These are phyloP conservation scores for Penicillium brevicompactum DNA, from an alignment of 2,329 filamentous ascomycete genomes.

Conservation along the genomic window DNA sequence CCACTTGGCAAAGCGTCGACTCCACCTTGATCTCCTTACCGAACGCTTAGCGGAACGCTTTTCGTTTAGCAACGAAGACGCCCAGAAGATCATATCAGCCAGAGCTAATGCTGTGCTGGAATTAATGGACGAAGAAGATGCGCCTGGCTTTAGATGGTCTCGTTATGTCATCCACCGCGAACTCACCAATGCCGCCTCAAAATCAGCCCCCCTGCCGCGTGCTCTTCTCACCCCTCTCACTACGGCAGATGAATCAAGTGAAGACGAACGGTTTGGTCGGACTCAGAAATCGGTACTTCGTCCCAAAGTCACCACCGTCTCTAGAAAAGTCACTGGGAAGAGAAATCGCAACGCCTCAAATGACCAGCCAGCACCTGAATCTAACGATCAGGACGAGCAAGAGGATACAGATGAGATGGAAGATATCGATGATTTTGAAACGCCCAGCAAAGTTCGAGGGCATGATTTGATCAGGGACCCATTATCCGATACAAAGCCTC, in stretches of 20 bases:
- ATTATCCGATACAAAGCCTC: conserved; percentile 19
- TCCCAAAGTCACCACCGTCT: conserved; percentile 42
- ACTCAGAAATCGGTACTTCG: conserved; percentile 49
- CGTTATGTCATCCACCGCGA: conserved; percentile 46
- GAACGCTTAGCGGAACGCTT: conserved; percentile 34
- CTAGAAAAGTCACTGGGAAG: conserved; percentile 45
- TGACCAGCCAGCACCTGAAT: conserved; percentile 24
- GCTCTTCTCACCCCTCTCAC: conserved; percentile 38
- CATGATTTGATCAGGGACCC: conserved; percentile 28
- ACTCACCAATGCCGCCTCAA: conserved; percentile 35
- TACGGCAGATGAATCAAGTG: conserved; percentile 36
- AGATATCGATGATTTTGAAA: conserved; percentile 24
- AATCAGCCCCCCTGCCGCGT: conserved; percentile 29
- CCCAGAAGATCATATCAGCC: conserved; percentile 38
- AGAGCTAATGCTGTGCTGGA: conserved; percentile 36
- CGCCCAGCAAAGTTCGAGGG: conserved; percentile 25
- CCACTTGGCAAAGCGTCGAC: conserved; percentile 43
- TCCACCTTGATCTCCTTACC: conserved; percentile 40
- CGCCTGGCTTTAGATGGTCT: conserved; percentile 41
- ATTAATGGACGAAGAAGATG: conserved; percentile 41
- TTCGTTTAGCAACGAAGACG: conserved; percentile 37
- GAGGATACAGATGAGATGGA: conserved; percentile 19
- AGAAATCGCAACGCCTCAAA: conserved; percentile 37
- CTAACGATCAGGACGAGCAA: conserved; percentile 30
- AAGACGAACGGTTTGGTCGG: conserved; percentile 35